Percentiles rank a stretch among this genome's conserved stretches.
These are phyloP conservation scores for Aspergillus campestris DNA, from an alignment of 495 filamentous ascomycete genomes.

Conservation along the genomic window DNA sequence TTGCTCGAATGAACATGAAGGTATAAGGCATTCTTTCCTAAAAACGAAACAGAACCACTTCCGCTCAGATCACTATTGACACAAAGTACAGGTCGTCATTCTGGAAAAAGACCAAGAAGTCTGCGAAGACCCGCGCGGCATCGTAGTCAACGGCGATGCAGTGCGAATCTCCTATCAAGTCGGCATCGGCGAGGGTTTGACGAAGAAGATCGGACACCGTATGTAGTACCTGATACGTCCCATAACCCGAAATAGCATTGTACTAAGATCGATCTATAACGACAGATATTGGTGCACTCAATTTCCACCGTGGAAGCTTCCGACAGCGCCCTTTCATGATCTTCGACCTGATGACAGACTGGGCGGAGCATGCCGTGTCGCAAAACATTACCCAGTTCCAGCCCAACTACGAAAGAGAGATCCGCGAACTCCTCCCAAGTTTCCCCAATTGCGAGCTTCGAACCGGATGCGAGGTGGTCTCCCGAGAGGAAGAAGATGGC, in stretches of 20 bases:
- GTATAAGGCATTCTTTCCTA: too few relatives aligned
- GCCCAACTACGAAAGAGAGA: constrained; percentile 7
- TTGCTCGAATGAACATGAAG: constrained; percentile 22
- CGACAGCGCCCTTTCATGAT: constrained; percentile 6
- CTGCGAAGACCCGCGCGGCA: constrained; percentile 32
- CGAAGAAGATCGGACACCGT: constrained; percentile 16
- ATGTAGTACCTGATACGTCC: neutral
- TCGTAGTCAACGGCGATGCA: constrained; percentile 35
- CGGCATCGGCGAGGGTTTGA: constrained; percentile 17
- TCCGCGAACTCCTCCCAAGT: constrained; percentile 1
- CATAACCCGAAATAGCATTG: too few relatives aligned
- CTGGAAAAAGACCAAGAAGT: constrained; percentile 34
- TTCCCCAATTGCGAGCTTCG: constrained; percentile 17
- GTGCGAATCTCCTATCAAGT: constrained; percentile 29
- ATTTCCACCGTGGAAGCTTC: constrained; percentile 6
- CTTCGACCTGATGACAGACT: constrained; percentile 7
- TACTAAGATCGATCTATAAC: neutral
- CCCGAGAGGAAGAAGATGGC: constrained; percentile 12
- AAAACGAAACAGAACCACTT: too few relatives aligned
- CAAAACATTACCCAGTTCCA: constrained; percentile 13
- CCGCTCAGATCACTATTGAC: too few relatives aligned
- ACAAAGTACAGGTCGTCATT: constrained; percentile 14
- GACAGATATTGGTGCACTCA: constrained; percentile 7
- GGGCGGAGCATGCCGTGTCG: constrained; percentile 12
- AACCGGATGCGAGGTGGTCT: constrained; percentile 21